Evolutionary conservation across 164 flowering plant genomes (phyloP).

Genomic region (Saururus chinensis): DNA sequence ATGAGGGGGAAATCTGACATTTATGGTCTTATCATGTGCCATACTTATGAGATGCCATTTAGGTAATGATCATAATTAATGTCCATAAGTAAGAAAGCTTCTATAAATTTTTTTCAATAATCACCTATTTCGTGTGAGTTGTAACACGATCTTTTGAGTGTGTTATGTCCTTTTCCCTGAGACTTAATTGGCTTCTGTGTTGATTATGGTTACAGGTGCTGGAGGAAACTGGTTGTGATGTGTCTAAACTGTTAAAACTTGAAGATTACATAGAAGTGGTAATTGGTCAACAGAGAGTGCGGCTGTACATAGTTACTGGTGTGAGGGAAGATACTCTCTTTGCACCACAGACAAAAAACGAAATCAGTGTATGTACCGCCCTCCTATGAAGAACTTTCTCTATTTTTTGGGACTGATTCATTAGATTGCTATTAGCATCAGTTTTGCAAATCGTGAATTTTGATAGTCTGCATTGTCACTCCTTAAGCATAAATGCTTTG

Average conservation of each 20-base stretch:
- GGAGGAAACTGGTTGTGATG: slow-evolving; percentile 94
- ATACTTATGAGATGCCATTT: no score
- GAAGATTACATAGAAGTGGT: slow-evolving; percentile 68
- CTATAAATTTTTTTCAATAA: no score
- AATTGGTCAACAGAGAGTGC: slow-evolving; percentile 87
- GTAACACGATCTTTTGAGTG: no score
- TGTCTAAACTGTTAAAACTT: slow-evolving; percentile 55
- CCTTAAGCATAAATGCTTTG: not conserved
- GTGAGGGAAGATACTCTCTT: slow-evolving; percentile 82
- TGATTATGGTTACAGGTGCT: slow-evolving; percentile 47
- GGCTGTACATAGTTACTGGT: slow-evolving; percentile 76
- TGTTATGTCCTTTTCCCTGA: not conserved
- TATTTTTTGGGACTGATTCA: no score
- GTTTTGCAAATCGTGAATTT: no score
- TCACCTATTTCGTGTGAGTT: no score
- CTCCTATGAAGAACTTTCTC: not conserved
- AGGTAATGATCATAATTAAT: no score
- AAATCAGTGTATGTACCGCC: slow-evolving; percentile 73
- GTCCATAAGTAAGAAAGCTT: no score
- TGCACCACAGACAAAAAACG: slow-evolving; percentile 96
- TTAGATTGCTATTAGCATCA: no score
- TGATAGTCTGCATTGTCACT: not conserved
- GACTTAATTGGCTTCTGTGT: not conserved
- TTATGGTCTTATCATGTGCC: no score
- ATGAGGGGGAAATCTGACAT: no score